Percentiles rank a stretch among this genome's conserved stretches.
phyloP scores from a whole-genome alignment of 192 early-diverging fungal species.

The Phycomyces blakesleeanus region DNA sequence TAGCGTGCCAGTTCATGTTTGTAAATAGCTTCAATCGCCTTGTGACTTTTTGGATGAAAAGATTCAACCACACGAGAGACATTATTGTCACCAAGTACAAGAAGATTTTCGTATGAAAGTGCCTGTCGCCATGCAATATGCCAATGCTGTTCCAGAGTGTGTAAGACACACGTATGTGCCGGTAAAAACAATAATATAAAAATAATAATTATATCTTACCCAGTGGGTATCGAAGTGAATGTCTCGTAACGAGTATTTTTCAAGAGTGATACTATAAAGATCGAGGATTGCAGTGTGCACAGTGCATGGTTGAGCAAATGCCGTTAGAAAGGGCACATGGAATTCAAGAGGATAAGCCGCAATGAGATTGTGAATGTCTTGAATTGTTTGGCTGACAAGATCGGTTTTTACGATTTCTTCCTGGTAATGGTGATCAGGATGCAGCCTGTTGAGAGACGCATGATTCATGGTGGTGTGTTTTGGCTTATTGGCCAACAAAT shows the following conservation, averaged over 20 bases:
- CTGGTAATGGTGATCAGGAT: slow-evolving; percentile 21
- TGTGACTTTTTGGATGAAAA: slow-evolving; percentile 20
- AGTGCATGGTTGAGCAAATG: not conserved
- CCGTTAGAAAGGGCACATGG: slow-evolving; percentile 8
- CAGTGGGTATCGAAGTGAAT: slow-evolving; percentile 28
- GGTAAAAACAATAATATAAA: not conserved
- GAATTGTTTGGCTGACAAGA: slow-evolving; percentile 15
- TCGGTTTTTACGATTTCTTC: slow-evolving; percentile 24
- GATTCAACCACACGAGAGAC: slow-evolving; percentile 9
- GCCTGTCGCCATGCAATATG: slow-evolving; percentile 31
- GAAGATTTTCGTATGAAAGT: slow-evolving; percentile 20
- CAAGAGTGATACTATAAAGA: slow-evolving; percentile 20
- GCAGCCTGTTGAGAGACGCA: slow-evolving; percentile 5
- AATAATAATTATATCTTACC: slow-evolving; percentile 11
- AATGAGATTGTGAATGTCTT: slow-evolving; percentile 20
- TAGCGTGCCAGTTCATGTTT: slow-evolving; percentile 23
- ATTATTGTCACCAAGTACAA: slow-evolving; percentile 10
- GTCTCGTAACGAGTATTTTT: slow-evolving; percentile 7
- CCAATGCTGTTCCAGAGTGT: slow-evolving; percentile 18
- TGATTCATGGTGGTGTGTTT: slow-evolving; percentile 9
- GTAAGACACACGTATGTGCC: not conserved
- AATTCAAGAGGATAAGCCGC: slow-evolving; percentile 15
- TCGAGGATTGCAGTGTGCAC: slow-evolving; percentile 5
- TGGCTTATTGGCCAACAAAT: too few species aligned
- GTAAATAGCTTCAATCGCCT: slow-evolving; percentile 15